Conservation (phyloP, 495 filamentous ascomycete species). For the Recurvomyces mirabilis region DNA sequence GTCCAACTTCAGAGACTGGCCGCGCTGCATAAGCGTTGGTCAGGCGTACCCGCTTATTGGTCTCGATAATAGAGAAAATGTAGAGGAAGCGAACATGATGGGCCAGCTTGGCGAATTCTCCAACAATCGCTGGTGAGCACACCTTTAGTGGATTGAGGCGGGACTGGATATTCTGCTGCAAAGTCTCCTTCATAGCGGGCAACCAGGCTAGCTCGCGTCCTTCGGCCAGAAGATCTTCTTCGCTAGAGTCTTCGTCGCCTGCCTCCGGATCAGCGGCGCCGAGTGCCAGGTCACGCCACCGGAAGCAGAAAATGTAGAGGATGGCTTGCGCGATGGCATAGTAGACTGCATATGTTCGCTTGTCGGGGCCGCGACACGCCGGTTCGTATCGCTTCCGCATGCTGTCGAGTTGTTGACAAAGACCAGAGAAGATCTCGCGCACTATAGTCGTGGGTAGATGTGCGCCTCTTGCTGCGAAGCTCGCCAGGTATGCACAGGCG, state of each 20-base stretch:
- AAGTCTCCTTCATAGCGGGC: conserved; percentile 54
- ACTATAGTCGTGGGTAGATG: conserved; percentile 65
- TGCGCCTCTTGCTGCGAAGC: conserved; percentile 79
- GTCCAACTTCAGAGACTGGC: conserved; percentile 32
- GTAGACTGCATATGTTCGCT: conserved; percentile 69
- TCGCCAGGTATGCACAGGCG: conserved; percentile 83
- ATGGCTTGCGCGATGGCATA: conserved; percentile 82
- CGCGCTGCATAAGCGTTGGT: conserved; percentile 39
- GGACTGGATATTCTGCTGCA: conserved; percentile 66
- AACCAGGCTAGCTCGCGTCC: conserved; percentile 63
- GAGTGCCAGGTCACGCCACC: conserved; percentile 78
- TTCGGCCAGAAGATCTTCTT: conserved; percentile 45
- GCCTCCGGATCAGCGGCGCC: conserved; percentile 38
- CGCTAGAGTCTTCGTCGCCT: conserved; percentile 39
- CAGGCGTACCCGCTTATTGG: conserved; percentile 75
- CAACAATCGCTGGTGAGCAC: conserved; percentile 83
- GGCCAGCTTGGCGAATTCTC: conserved; percentile 78
- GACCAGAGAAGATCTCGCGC: conserved; percentile 61
- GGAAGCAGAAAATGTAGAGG: conserved; percentile 95
- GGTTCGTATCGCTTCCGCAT: conserved; percentile 52
- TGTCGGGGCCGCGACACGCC: conserved; percentile 69
- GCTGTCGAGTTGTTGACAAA: conserved; percentile 60
- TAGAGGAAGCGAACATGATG: conserved; percentile 77
- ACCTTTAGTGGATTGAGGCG: conserved; percentile 91
- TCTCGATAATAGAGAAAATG: conserved; percentile 75